These are phyloP conservation scores for Kodamaea leandrae DNA, from an alignment of 805 yeast genomes.

Conservation along the genomic window DNA sequence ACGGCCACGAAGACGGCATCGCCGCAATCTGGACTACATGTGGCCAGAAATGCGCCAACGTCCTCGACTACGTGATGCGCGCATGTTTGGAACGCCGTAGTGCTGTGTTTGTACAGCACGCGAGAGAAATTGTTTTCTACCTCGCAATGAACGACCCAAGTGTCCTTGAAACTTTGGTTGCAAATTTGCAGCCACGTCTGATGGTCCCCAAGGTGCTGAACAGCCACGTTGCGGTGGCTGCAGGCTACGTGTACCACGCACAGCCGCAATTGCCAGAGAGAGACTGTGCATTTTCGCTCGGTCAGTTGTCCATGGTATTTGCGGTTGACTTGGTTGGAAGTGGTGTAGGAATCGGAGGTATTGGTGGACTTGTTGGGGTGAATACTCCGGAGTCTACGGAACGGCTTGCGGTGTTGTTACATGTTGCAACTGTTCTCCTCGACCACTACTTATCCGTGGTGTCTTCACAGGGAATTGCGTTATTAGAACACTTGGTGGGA, in stretches of 20 bases:
- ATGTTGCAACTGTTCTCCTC: conserved; percentile 71
- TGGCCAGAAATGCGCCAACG: conserved; percentile 66
- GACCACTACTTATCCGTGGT: conserved; percentile 86
- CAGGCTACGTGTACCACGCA: conserved; percentile 32
- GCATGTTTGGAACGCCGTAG: conserved; percentile 69
- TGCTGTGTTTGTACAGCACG: conserved; percentile 69
- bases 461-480: conserved; percentile 77
- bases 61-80: conserved; percentile 65
- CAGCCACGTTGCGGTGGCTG: conserved; percentile 46
- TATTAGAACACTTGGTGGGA: conserved; percentile 63
- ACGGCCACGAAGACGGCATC: conserved; percentile 74
- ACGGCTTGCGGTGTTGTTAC: conserved; percentile 70
- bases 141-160: conserved; percentile 54
- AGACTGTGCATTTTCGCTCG: conserved; percentile 78
- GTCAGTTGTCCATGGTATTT: conserved; percentile 83
- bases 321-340: conserved; percentile 79
- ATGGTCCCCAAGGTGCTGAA: conserved; percentile 73
- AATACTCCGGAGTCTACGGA: conserved; percentile 57
- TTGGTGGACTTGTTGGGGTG: too few species aligned
- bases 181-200: conserved; percentile 74
- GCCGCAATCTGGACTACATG: conserved; percentile 94
- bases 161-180: conserved; percentile 59
- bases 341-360: too few species aligned
- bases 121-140: conserved; percentile 79
- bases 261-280: conserved; percentile 31